phyloP scores from a whole-genome alignment of 176 grass and related monocot genomes.

The Phoenix dactylifera region DNA sequence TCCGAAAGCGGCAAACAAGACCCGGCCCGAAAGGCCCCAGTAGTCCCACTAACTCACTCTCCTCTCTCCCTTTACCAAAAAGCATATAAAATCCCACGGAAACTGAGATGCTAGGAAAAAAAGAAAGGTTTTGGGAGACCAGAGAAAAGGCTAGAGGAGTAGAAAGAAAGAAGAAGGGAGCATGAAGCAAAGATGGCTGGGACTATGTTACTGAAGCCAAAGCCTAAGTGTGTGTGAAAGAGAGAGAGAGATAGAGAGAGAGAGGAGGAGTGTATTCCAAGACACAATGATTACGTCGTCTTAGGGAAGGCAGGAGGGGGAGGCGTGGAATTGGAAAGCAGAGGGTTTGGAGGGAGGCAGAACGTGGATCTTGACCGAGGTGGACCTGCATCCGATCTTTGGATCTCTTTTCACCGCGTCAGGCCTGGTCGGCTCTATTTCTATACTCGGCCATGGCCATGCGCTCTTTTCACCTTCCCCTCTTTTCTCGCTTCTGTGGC shows the following conservation, averaged over 20 bases:
- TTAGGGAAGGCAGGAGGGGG: conserved; percentile 36
- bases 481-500: conserved; percentile 34
- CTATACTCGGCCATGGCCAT: conserved; percentile 27
- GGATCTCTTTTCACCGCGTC: conserved; percentile 6
- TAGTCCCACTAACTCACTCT: neutral
- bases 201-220: conserved; percentile 2
- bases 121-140: neutral
- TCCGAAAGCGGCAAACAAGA: neutral
- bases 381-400: conserved; percentile 5
- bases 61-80: too few species aligned
- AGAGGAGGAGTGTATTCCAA: conserved; percentile 85
- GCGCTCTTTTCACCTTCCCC: conserved; percentile 9
- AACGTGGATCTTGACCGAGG: conserved; percentile 75
- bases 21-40: too few species aligned
- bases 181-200: neutral
- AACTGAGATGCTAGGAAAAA: neutral
- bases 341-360: conserved; percentile 30
- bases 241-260: neutral
- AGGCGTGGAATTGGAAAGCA: conserved; percentile 77
- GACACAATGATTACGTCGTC: conserved; percentile 93
- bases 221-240: neutral
- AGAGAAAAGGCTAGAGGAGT: neutral
- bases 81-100: too few species aligned
- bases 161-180: neutral
- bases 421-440: conserved; percentile 45